Conservation (phyloP, 2,329 filamentous ascomycete genomes). For the Seiridium cupressi region DNA sequence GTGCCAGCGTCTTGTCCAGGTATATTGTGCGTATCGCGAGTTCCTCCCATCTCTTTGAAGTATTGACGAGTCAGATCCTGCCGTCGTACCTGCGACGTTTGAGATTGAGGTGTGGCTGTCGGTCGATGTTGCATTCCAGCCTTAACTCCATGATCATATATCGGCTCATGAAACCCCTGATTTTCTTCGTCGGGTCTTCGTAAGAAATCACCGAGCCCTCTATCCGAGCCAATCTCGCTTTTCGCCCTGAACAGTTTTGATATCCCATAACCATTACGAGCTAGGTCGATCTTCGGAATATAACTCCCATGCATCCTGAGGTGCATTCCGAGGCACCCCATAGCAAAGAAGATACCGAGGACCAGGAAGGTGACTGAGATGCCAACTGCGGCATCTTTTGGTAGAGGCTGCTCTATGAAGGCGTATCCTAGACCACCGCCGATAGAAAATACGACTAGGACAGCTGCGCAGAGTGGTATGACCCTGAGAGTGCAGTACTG, state of each 20-base stretch:
- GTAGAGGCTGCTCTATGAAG: constrained; percentile 18
- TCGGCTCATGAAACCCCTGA: neutral
- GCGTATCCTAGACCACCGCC: constrained; percentile 20
- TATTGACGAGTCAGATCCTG: too few species aligned
- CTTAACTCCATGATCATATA: neutral
- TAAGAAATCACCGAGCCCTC: neutral
- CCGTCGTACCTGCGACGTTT: too few species aligned
- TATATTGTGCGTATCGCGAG: too few species aligned
- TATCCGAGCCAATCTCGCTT: neutral
- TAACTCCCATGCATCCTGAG: constrained; percentile 5
- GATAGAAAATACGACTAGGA: constrained; percentile 20
- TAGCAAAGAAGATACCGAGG: constrained; percentile 17
- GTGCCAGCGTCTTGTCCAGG: too few species aligned
- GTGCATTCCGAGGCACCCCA: constrained; percentile 17
- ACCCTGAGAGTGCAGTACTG: constrained; percentile 21
- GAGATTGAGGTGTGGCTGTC: too few species aligned
- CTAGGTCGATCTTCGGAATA: neutral
- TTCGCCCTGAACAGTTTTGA: neutral
- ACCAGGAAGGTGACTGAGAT: constrained; percentile 17
- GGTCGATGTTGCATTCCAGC: too few species aligned
- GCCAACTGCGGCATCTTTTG: constrained; percentile 15
- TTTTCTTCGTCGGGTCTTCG: neutral
- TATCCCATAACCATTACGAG: neutral
- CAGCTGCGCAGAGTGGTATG: constrained; percentile 18
- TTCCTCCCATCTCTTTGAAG: too few species aligned